Base-by-base conservation (phyloP, 169 alveolate genomes). In the Perkinsus olseni region DNA sequence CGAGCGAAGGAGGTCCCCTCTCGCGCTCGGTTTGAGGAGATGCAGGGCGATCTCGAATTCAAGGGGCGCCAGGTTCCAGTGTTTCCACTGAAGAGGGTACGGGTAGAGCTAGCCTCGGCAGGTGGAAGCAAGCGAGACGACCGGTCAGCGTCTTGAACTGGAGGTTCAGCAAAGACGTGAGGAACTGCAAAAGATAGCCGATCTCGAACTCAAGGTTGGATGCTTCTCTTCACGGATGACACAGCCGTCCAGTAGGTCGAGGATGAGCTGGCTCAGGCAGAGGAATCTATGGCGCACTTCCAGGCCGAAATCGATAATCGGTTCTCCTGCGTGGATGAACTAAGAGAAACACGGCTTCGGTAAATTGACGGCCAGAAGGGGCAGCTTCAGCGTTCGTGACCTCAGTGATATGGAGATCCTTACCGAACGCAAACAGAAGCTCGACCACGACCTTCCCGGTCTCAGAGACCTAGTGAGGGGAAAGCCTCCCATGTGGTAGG, bases 181-280 rank as follows among this genome's bases (percentile, higher is more conserved):
- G 51, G 97, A 97, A 91, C 93, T 97, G 50, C 96, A 96, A 74
- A 97, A 96, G 92, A 92, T 96, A 24, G 95, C 95, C 74, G 95
- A 92, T 38, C 95, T 96, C 24, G 97, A 97, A 74, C 97, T 91
- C 10, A 94, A 95, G 74, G 94, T 97, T 62, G 93, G 95, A n/a
- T n/a, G n/a, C n/a, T n/a, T n/a, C n/a, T n/a, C n/a, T n/a, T n/a
- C n/a, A n/a, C n/a, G n/a, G n/a, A n/a, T n/a, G n/a, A n/a, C n/a
- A n/a, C n/a, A n/a, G n/a, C n/a, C n/a, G n/a, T n/a, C n/a, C n/a
- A n/a, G 36, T 95, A 94, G 93, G 96, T 96, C 92, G 95, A 95
- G 50, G 92, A 96, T 74, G 38, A 92, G 74, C 74, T 95, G 8
- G 94, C 95, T 51, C 97, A 96, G 48, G 96, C 96, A 91, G 82